A percentile compares a stretch with the other conserved stretches of the same genome.
These are phyloP conservation scores for Amylocarpus encephaloides DNA, from an alignment of 2,329 filamentous ascomycete genomes.

Conservation along the genomic window DNA sequence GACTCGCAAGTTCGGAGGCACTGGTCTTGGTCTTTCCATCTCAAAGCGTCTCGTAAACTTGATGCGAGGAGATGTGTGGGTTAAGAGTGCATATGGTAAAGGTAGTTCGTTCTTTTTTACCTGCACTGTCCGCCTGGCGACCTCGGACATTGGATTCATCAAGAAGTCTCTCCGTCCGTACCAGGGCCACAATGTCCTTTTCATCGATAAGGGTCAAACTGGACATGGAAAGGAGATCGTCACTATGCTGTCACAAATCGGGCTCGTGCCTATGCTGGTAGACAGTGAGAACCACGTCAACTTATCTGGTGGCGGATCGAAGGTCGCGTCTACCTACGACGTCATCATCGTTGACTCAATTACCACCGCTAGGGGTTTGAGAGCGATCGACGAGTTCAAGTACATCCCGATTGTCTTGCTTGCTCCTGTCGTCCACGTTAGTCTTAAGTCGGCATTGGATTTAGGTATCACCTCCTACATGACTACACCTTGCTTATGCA, in stretches of 20 bases:
- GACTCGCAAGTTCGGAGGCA: constrained; percentile 92
- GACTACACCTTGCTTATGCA: constrained; percentile 91
- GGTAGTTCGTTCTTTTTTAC: constrained; percentile 97
- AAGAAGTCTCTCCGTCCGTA: constrained; percentile 84
- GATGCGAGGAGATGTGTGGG: constrained; percentile 96
- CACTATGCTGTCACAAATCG: constrained; percentile 70
- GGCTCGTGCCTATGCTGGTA: constrained; percentile 78
- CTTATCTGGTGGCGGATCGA: constrained; percentile 49
- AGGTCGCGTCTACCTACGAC: constrained; percentile 57
- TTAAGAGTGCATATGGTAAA: constrained; percentile 83
- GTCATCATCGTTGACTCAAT: constrained; percentile 95
- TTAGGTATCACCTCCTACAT: constrained; percentile 98
- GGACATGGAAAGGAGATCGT: constrained; percentile 70
- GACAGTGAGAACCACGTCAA: constrained; percentile 64
- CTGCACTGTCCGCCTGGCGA: constrained; percentile 79
- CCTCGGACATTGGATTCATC: constrained; percentile 70
- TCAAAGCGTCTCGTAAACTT: constrained; percentile 91
- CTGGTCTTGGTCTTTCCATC: constrained; percentile 87
- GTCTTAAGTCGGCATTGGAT: constrained; percentile 86
- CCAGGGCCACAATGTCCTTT: constrained; percentile 83
- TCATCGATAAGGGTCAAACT: constrained; percentile 87
- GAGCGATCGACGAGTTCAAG: constrained; percentile 91
- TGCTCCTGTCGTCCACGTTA: constrained; percentile 83
- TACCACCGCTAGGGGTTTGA: constrained; percentile 76
- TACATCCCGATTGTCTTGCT: constrained; percentile 93